Evolutionary conservation across 202 grass and related monocot genomes (phyloP).

Genomic region (Digitaria exilis): DNA sequence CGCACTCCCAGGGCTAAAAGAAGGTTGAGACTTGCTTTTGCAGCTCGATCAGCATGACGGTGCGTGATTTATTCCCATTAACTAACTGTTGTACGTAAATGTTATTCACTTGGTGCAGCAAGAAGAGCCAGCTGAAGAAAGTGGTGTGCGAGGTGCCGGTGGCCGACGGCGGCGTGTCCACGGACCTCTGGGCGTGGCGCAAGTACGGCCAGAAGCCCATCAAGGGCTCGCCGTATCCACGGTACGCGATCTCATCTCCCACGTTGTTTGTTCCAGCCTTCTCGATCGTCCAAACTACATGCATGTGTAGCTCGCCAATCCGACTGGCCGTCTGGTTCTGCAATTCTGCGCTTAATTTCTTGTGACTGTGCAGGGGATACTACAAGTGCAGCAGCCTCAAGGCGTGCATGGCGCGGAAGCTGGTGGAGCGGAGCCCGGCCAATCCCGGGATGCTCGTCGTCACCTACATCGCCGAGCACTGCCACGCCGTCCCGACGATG

Average conservation of each 20-base stretch:
- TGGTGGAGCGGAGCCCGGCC: constrained; percentile 72
- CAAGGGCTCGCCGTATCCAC: constrained; percentile 80
- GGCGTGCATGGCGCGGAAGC: constrained; percentile 70
- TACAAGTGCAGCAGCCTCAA: constrained; percentile 91
- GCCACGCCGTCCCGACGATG: constrained; percentile 67
- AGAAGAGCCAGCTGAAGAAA: constrained; percentile 77
- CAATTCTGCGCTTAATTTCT: neutral
- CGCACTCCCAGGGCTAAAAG: constrained; percentile 45
- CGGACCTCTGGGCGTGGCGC: constrained; percentile 87
- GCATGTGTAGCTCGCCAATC: neutral
- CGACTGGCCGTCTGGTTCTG: neutral
- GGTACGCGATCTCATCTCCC: constrained; percentile 25
- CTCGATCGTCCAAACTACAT: neutral
- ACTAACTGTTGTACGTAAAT: neutral
- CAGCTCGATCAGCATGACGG: neutral
- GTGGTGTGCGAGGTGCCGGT: constrained; percentile 64
- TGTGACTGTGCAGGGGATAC: too few relatives aligned
- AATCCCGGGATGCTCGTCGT: constrained; percentile 66
- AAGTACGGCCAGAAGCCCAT: constrained; percentile 93
- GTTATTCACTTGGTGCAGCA: constrained; percentile 30
- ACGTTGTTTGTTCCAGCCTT: neutral
- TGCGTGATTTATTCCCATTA: neutral
- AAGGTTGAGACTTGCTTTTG: constrained; percentile 39
- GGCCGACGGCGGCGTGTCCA: constrained; percentile 55
- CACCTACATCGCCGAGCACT: constrained; percentile 85